Evolutionary conservation across 805 yeast species (phyloP), one percentile per base, ranked within the genome.

Genomic region (Candida endomychidarum): DNA sequence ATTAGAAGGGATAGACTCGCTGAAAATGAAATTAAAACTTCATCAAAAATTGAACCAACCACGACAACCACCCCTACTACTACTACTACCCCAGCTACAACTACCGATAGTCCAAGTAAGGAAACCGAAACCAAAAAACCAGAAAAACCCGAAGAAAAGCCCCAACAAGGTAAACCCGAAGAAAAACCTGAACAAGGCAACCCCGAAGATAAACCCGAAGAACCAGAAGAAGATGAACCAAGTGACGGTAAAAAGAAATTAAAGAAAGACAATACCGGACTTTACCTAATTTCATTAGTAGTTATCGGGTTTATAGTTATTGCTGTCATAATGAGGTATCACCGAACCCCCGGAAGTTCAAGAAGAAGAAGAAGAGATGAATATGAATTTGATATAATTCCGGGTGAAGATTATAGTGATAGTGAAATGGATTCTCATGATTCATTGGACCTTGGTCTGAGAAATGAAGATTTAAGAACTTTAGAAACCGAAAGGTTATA

Each of bases 341-440:
- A 66, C 49, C 61, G 64, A 46, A 58, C 64, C 3, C 73, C 71
- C 10, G 69, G 70, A 10, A 58, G 62, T 41, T 53, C 64, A 11
- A 61, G 75, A 38, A 62, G 74, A 40, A 60, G 77, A 42, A 67
- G 86, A 61, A 65, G 84, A 55, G 88, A 81, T 27, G 78, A 79
- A 40, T 81, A 77, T 52, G 93, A 85, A 55, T 82, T 85, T 54
- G 95, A 85, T 54, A 79, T 84, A 34, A 85, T 85, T 32, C 83
- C 81, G 14, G 83, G 84, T 6, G 85, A 82, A 47, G 79, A 74
- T 37, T 70, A 70, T 47, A 59, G 61, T 34, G 74, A 70, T 37
- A 61, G 66, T 37, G 71, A 63, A 12, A 58, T 54, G 47, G 64
- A 47, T 30, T 47, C 49, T 4, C 52, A 47, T 24, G 71, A 65